Percentiles rank a stretch among this genome's conserved stretches.
Conservation (phyloP, 257 asterid species). For the Nicotiana paniculata region DNA sequence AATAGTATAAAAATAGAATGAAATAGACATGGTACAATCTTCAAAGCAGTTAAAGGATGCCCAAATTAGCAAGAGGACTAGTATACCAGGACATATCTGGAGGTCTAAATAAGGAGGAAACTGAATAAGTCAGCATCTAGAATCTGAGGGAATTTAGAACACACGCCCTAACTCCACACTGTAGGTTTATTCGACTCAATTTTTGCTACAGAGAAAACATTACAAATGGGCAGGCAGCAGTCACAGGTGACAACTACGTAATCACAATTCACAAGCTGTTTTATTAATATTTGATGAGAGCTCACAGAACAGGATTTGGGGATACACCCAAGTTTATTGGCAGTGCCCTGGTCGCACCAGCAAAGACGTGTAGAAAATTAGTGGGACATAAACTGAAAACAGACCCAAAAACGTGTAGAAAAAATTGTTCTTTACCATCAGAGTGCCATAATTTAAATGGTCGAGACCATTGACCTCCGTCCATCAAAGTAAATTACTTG, state of each 20-base stretch:
- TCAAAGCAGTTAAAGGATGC: not conserved
- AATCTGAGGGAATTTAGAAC: not conserved
- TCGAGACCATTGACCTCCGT: not conserved
- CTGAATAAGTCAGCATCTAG: not conserved
- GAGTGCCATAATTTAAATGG: not conserved
- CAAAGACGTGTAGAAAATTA: not conserved
- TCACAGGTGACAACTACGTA: not conserved
- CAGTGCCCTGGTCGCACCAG: not conserved
- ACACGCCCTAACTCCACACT: constrained; percentile 7
- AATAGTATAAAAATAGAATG: not conserved
- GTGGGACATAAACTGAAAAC: constrained; percentile 7
- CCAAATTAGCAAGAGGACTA: not conserved
- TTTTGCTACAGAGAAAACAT: constrained; percentile 4
- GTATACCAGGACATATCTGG: not conserved
- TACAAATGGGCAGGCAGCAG: not conserved
- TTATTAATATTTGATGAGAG: not conserved
- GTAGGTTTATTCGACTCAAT: constrained; percentile 14
- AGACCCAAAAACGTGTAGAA: not conserved
- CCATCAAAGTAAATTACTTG: not conserved
- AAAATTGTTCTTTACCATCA: not conserved
- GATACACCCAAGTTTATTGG: not conserved
- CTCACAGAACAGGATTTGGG: not conserved
- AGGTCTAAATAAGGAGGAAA: not conserved
- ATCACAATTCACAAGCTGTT: not conserved
- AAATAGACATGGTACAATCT: not conserved